Percentiles rank a stretch among this genome's conserved stretches.
phyloP scores from a whole-genome alignment of 331 rosid species.

The Acacia concinna region DNA sequence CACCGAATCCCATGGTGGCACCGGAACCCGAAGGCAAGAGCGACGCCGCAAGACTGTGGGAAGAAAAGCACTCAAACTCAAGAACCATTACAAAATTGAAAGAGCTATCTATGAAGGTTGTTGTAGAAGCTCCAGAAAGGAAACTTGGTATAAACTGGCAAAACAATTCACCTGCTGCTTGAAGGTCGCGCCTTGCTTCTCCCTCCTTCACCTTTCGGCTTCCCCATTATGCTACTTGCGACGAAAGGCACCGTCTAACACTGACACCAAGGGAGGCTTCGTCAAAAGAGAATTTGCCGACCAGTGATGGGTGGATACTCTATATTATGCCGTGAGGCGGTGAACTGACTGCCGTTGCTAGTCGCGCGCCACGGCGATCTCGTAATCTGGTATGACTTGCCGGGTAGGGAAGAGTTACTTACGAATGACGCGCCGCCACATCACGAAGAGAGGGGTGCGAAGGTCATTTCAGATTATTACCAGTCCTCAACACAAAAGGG shows the following conservation, averaged over 20 bases:
- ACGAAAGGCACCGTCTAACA: not conserved
- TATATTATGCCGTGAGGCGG: not conserved
- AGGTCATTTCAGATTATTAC: not conserved
- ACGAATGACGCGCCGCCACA: not conserved
- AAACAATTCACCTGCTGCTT: slow-evolving; percentile 72
- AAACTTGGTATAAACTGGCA: not conserved
- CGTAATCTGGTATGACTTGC: not conserved
- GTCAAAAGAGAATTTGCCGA: not conserved
- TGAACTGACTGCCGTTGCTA: not conserved
- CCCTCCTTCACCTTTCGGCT: slow-evolving; percentile 80
- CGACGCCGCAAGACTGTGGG: slow-evolving; percentile 78
- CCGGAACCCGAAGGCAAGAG: slow-evolving; percentile 72
- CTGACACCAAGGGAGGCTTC: not conserved
- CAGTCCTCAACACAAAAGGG: too few relatives aligned
- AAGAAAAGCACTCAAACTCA: not conserved
- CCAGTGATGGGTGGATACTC: not conserved
- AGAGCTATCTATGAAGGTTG: not conserved
- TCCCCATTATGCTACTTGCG: slow-evolving; percentile 50
- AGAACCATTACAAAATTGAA: not conserved
- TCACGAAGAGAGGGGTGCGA: not conserved
- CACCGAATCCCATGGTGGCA: slow-evolving; percentile 79
- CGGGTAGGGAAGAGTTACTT: not conserved
- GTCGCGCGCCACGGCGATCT: not conserved
- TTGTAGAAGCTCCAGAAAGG: not conserved
- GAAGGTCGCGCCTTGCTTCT: slow-evolving; percentile 86